phyloP scores from a whole-genome alignment of 305 asterid species.

The Fraxinus paxiana region DNA sequence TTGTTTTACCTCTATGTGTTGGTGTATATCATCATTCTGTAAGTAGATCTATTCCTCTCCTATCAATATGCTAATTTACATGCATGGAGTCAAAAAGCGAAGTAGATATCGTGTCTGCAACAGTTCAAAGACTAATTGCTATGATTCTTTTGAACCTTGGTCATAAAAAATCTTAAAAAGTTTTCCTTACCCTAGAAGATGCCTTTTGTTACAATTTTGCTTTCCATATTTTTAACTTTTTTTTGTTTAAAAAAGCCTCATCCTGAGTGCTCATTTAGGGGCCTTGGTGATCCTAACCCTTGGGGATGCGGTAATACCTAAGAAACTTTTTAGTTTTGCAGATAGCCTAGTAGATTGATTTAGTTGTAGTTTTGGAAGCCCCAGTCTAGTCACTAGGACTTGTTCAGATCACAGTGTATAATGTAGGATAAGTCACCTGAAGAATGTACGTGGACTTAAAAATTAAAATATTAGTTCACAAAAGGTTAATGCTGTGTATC shows the following conservation, averaged over 20 bases:
- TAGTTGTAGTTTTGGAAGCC: conserved; percentile 4
- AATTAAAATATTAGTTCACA: neutral
- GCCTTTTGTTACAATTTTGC: neutral
- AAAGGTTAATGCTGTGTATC: neutral
- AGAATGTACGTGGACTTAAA: neutral
- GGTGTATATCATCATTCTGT: neutral
- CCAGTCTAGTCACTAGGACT: neutral
- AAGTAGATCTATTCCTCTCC: neutral
- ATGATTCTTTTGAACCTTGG: conserved; percentile 7
- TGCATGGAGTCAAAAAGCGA: neutral
- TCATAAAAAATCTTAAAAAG: neutral
- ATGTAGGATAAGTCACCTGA: neutral
- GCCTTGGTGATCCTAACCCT: neutral
- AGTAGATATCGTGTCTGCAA: neutral
- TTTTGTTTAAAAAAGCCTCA: neutral
- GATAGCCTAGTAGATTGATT: neutral
- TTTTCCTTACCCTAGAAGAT: neutral
- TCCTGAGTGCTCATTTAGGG: neutral
- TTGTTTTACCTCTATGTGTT: neutral
- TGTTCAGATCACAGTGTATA: neutral
- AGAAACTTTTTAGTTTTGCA: neutral
- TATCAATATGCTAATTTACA: neutral
- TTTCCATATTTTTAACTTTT: neutral
- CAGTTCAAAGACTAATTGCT: neutral
- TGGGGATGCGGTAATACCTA: neutral